Conservation (phyloP, 768 basidiomycete genomes). For the Suillus fuscotomentosus region DNA sequence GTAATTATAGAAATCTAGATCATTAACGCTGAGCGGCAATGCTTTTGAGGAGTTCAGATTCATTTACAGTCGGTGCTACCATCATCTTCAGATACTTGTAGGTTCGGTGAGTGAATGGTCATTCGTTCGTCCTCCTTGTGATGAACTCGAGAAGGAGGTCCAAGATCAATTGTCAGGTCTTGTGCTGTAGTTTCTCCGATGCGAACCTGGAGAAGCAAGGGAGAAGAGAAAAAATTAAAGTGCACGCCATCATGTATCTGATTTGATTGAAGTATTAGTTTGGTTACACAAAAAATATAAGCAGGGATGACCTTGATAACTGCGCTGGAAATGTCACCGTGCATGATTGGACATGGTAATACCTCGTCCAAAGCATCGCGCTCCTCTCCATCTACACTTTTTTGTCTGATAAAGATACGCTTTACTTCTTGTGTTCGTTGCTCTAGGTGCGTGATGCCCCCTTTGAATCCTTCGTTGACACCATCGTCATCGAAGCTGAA, state of each 20-base stretch:
- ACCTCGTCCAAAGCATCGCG: slow-evolving; percentile 77
- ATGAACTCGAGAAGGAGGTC: slow-evolving; percentile 71
- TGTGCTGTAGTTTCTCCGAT: slow-evolving; percentile 80
- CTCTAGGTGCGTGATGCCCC: slow-evolving; percentile 41
- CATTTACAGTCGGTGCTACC: slow-evolving; percentile 50
- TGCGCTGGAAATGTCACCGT: slow-evolving; percentile 65
- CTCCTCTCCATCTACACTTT: slow-evolving; percentile 51
- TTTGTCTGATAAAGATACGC: slow-evolving; percentile 71
- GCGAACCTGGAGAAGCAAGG: slow-evolving; percentile 53
- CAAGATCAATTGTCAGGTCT: slow-evolving; percentile 76
- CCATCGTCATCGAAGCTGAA: slow-evolving; percentile 82
- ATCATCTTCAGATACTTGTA: slow-evolving; percentile 41
- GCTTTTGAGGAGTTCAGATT: slow-evolving; percentile 4
- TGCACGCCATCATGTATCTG: slow-evolving; percentile 75
- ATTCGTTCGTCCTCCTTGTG: slow-evolving; percentile 91
- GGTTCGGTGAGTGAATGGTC: slow-evolving; percentile 68
- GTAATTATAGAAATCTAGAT: slow-evolving; percentile 86
- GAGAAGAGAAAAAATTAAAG: slow-evolving; percentile 59
- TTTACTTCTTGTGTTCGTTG: slow-evolving; percentile 77
- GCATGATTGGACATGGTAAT: slow-evolving; percentile 61
- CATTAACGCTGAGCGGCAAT: slow-evolving; percentile 4
- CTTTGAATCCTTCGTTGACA: slow-evolving; percentile 53
- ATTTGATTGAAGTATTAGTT: not conserved
- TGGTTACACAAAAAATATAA: not conserved
- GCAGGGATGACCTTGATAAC: slow-evolving; percentile 55